A percentile compares a stretch with the other conserved stretches of the same genome.
phyloP scores from a whole-genome alignment of 2,329 filamentous ascomycete species.

The Aspergillus awamori region DNA sequence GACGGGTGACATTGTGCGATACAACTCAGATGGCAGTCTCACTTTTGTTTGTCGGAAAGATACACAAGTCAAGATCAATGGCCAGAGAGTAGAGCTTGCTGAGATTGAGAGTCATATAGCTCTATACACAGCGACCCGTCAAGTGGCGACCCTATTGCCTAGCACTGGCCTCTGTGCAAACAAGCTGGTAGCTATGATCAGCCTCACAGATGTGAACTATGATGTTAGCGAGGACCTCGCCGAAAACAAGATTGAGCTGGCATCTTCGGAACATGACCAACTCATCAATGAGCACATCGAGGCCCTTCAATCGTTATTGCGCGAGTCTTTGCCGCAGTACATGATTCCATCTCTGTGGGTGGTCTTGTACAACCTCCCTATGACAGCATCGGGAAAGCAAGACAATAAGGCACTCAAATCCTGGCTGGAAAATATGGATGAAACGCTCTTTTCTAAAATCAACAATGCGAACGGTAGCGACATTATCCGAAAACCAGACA shows the following conservation, averaged over 20 bases:
- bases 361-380: neutral
- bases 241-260: neutral
- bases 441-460: neutral
- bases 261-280: neutral
- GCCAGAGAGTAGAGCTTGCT: slow-evolving; percentile 32
- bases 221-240: neutral
- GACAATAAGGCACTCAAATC: slow-evolving; percentile 10
- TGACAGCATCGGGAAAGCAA: neutral
- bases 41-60: slow-evolving; percentile 18
- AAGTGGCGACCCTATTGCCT: neutral
- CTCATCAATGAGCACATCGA: neutral
- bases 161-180: neutral
- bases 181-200: neutral
- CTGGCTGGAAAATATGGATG: slow-evolving; percentile 1
- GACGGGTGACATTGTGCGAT: slow-evolving; percentile 36
- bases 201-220: neutral
- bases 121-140: neutral
- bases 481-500: no score
- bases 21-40: slow-evolving; percentile 20
- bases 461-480: no score
- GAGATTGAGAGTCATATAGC: slow-evolving; percentile 27
- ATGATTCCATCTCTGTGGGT: neutral
- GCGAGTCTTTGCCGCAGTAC: slow-evolving; percentile 1
- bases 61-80: slow-evolving; percentile 24
- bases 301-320: neutral